Evolutionary conservation across 805 yeast genomes (phyloP), one percentile per base, ranked within the genome.

Genomic region (Myxozyma kluyveri): DNA sequence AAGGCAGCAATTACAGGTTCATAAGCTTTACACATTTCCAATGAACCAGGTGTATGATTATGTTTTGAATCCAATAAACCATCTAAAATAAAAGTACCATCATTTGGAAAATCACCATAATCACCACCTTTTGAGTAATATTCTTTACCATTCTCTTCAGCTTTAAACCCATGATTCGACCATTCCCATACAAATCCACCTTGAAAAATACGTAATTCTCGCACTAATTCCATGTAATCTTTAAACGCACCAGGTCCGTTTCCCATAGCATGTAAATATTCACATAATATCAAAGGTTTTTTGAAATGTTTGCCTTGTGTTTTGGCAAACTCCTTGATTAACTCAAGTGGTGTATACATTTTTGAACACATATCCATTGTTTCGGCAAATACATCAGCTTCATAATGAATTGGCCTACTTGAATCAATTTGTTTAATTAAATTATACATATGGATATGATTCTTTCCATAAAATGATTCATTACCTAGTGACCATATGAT

Each of bases 101-200:
- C 72, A 52, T 70, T 61, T 10, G 69, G 64, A 39, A 55, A 51
- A 37, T 70, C 73, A 14, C 65, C 69, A 42, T 69, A 70, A 42
- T 70, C 73, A 17, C 73, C 73, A 2, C 73, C 72, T 44, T 67
- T 68, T 21, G 60, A 68, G 42, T 62, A 67, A 18, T 50, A 56
- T 22, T 59, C 56, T 4, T 42, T 29, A 10, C 52, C 45, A 33
- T 9, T 29, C 14, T 50, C 53, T 9, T 17, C 59, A 24, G 35
- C 52, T 21, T 21, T 27, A 7, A 69, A 38, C 4, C 73, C 73
- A 54, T 69, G 73, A 51, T 68, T 68, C 14, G 68, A 68, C 73
- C 73, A 69, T 54, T 69, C 73, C 73, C 73, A 69, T 6, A 69
- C 59, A 50, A 68, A 69, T 9, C 73, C 73, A 21, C 73, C 73